Evolutionary conservation across 2,329 filamentous ascomycete genomes (phyloP).

Genomic region (Podosphaera leucotricha): DNA sequence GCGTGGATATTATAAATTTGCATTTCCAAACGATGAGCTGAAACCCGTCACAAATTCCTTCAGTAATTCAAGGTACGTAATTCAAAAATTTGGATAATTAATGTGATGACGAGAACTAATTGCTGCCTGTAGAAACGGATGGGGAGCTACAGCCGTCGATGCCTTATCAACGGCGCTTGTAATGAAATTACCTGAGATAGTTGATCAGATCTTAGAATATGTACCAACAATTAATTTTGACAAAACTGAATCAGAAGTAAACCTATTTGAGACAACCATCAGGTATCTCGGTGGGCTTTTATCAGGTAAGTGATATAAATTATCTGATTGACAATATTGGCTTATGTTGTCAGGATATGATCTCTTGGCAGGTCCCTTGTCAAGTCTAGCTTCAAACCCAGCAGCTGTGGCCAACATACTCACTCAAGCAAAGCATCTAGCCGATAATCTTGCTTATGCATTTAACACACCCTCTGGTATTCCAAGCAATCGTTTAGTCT

Average conservation of each 20-base stretch:
- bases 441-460: constrained; percentile 49
- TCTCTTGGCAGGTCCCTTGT: constrained; percentile 44
- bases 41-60: constrained; percentile 40
- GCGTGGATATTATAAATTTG: constrained; percentile 49
- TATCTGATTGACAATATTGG: background rate
- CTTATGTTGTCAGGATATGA: constrained; percentile 29
- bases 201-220: constrained; percentile 46
- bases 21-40: constrained; percentile 57
- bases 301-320: constrained; percentile 30
- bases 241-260: constrained; percentile 33
- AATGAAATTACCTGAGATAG: constrained; percentile 44
- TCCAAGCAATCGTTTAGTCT: constrained; percentile 43
- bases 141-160: constrained; percentile 67
- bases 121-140: constrained; percentile 37
- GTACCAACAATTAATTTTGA: constrained; percentile 50
- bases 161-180: constrained; percentile 58
- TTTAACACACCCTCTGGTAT: constrained; percentile 58
- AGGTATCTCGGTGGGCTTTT: constrained; percentile 64
- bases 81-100: background rate
- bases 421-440: constrained; percentile 41
- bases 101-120: background rate
- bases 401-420: constrained; percentile 32
- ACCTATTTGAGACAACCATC: constrained; percentile 77
- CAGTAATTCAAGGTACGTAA: constrained; percentile 42
- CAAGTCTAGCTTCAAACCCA: constrained; percentile 22